Base-by-base conservation (phyloP, 345 rosid species). In the Dimocarpus longan region DNA sequence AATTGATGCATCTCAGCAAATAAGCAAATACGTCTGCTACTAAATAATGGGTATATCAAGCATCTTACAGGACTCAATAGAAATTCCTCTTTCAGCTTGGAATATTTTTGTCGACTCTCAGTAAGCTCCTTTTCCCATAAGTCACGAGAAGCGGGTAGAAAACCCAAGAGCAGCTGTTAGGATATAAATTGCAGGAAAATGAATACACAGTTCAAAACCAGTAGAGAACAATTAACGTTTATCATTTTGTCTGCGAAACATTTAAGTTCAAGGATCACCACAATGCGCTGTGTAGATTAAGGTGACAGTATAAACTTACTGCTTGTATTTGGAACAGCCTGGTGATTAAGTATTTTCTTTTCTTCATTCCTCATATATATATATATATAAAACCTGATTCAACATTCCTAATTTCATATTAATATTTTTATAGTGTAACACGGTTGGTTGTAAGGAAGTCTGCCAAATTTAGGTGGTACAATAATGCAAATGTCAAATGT, bases 51-150 rank as follows among this genome's bases (percentile, higher is more conserved):
- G 42, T 26, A 10, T 10, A 68, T 24, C 18, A 40, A 78, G 80
- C 67, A 72, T 85, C 93, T 89, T 83, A 92, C 96, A 81, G 96
- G 96, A 88, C 88, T 88, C 26, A 75, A 77, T n/a, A 92, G 89
- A 68, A 90, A 87, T 75, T 92, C 96, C 76, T 84, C 87, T 81
- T 90, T 92, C 75, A 92, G 80, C 81, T 86, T 84, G 7, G 84
- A 85, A 81, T 90, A 90, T 71, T 90, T 92, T 26, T 80, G 79
- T 74, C 90, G 88, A 77, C 82, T 85, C 83, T 87, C 90, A 21
- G 57, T 77, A 43, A 92, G 88, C 80, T 92, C 91, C 77, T 85
- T 89, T 56, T 85, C 93, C 96, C 96, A 89, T 52, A 81, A 77
- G 77, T 85, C 83, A n/a, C 84, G 90, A 16, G 89, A 86, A 76